These are phyloP conservation scores for Neoboletus subvelutipes DNA, from an alignment of 768 basidiomycete genomes.

Conservation along the genomic window DNA sequence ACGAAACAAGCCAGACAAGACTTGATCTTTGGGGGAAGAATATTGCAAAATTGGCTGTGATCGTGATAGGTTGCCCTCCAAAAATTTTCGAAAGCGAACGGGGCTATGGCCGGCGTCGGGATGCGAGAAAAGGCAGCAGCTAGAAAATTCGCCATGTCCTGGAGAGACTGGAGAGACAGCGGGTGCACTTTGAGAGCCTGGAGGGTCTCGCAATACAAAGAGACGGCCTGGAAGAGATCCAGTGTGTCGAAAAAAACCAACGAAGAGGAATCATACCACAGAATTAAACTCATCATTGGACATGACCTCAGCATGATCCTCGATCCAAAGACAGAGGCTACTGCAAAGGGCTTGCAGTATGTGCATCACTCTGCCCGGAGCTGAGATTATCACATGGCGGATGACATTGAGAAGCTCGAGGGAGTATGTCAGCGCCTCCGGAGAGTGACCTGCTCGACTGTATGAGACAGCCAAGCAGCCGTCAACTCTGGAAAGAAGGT, in stretches of 20 bases:
- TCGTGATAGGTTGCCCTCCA: conserved; percentile 58
- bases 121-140: conserved; percentile 50
- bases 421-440: conserved; percentile 28
- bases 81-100: conserved; percentile 52
- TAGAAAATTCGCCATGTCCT: conserved; percentile 45
- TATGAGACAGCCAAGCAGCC: conserved; percentile 37
- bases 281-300: conserved; percentile 45
- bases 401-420: conserved; percentile 40
- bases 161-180: conserved; percentile 42
- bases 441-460: conserved; percentile 17
- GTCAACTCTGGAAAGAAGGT: conserved; percentile 32
- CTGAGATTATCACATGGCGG: conserved; percentile 33
- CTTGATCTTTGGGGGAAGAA: conserved; percentile 45
- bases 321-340: conserved; percentile 52
- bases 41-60: conserved; percentile 34
- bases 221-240: conserved; percentile 23
- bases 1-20: conserved; percentile 46
- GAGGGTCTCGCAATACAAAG: conserved; percentile 48
- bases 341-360: conserved; percentile 39
- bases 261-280: conserved; percentile 39
- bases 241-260: neutral
- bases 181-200: conserved; percentile 37
- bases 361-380: conserved; percentile 29
- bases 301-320: conserved; percentile 43
- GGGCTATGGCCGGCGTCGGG: conserved; percentile 47